Percentiles rank a stretch among this genome's conserved stretches.
phyloP scores from a whole-genome alignment of 768 basidiomycete species.

The Mycena chlorophos region DNA sequence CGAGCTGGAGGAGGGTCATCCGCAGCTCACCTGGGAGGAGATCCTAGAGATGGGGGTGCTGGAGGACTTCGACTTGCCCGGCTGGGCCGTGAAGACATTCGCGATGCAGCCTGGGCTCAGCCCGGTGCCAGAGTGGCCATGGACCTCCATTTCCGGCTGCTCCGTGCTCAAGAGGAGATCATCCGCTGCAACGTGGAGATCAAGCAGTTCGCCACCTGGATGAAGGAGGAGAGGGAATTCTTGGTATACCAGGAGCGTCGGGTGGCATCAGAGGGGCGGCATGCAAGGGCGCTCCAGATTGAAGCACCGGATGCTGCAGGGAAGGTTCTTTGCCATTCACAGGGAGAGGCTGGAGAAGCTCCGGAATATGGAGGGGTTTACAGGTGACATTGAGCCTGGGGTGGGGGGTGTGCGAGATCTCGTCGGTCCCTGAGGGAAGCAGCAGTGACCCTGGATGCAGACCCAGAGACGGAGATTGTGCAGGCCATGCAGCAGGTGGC shows the following conservation, averaged over 20 bases:
- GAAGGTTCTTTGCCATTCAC: background rate
- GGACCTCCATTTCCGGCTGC: background rate
- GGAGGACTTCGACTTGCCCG: too few relatives aligned
- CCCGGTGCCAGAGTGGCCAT: too few relatives aligned
- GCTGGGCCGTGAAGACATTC: too few relatives aligned
- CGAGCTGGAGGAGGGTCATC: background rate
- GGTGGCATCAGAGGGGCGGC: background rate
- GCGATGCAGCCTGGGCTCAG: too few relatives aligned
- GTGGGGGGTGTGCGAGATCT: background rate
- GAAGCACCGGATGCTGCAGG: background rate
- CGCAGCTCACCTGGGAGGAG: background rate
- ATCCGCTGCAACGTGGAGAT: background rate
- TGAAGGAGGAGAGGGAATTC: background rate
- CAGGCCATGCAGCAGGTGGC: background rate
- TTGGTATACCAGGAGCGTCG: background rate
- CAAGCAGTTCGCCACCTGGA: too few relatives aligned
- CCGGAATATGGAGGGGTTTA: background rate
- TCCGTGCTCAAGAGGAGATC: background rate
- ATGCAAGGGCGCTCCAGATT: background rate
- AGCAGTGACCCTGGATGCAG: too few relatives aligned
- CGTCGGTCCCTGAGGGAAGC: background rate
- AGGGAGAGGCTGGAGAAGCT: background rate
- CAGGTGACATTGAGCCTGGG: background rate
- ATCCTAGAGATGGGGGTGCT: background rate
- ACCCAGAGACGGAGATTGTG: background rate